Evolutionary conservation across 495 filamentous ascomycete genomes (phyloP).

Genomic region (Hypoxylon fuscum): DNA sequence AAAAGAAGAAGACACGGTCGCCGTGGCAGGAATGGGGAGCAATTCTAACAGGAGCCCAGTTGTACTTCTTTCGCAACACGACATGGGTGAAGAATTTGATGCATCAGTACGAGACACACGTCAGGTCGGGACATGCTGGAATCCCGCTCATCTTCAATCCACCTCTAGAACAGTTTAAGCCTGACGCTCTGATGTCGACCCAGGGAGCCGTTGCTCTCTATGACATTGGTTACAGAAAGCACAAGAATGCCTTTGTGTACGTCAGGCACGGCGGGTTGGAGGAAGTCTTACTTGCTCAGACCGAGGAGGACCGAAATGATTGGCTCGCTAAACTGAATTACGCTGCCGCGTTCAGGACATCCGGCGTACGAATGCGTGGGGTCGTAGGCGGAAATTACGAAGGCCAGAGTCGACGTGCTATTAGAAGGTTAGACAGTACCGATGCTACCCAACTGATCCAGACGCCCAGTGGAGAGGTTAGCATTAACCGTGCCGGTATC

Average conservation of each 20-base stretch:
- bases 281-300: conserved; percentile 89
- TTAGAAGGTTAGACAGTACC: conserved; percentile 69
- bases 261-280: conserved; percentile 89
- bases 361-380: conserved; percentile 89
- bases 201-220: conserved; percentile 89
- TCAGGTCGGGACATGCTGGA: conserved; percentile 71
- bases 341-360: conserved; percentile 89
- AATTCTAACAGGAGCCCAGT: conserved; percentile 89
- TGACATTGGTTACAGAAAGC: conserved; percentile 89
- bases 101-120: conserved; percentile 81
- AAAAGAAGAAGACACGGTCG: conserved; percentile 92
- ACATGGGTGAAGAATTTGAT: conserved; percentile 91
- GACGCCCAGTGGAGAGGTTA: conserved; percentile 74
- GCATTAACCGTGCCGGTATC: conserved; percentile 71
- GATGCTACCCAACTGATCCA: conserved; percentile 67
- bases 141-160: conserved; percentile 87
- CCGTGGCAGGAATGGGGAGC: conserved; percentile 99
- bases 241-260: conserved; percentile 94
- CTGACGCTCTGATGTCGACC: conserved; percentile 90
- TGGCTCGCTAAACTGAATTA: conserved; percentile 98
- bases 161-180: conserved; percentile 89
- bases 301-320: conserved; percentile 91
- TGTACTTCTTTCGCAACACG: conserved; percentile 96
- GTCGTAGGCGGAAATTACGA: conserved; percentile 88
- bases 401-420: conserved; percentile 77